Conservation (phyloP, 495 filamentous ascomycete species). For the Penicillium desertorum region DNA sequence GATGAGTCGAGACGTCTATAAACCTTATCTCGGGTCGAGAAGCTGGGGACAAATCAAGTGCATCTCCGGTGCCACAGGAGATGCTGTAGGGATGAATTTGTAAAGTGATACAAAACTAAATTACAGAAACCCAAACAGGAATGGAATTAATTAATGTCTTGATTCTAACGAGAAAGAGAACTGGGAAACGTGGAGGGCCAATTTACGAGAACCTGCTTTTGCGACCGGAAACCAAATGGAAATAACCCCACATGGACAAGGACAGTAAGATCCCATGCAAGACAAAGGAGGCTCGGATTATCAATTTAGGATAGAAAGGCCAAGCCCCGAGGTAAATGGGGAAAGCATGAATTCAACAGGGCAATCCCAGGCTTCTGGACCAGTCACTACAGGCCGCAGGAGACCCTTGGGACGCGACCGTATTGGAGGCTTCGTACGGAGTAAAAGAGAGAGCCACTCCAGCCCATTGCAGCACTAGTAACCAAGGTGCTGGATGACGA, state of each 20-base stretch:
- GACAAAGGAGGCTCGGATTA: conserved; percentile 29
- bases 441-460: conserved; percentile 20
- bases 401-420: conserved; percentile 36
- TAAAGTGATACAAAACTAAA: conserved; percentile 1
- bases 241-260: conserved; percentile 27
- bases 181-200: conserved; percentile 21
- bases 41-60: conserved; percentile 24
- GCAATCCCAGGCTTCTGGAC: conserved; percentile 26
- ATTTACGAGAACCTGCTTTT: conserved; percentile 30
- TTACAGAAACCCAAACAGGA: not conserved
- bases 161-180: conserved; percentile 13
- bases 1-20: conserved; percentile 22
- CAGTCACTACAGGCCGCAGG: conserved; percentile 26
- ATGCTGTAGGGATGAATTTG: conserved; percentile 2
- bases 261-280: conserved; percentile 26
- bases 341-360: conserved; percentile 30
- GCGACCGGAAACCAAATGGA: conserved; percentile 11
- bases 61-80: conserved; percentile 20
- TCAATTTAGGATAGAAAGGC: conserved; percentile 5
- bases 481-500: conserved; percentile 19
- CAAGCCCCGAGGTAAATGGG: conserved; percentile 16
- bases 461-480: conserved; percentile 25
- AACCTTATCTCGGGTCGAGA: conserved; percentile 28
- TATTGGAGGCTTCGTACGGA: conserved; percentile 22
- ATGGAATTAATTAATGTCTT: conserved; percentile 8